These are phyloP conservation scores for Verbena officinalis DNA, from an alignment of 257 asterid genomes.

Conservation along the genomic window DNA sequence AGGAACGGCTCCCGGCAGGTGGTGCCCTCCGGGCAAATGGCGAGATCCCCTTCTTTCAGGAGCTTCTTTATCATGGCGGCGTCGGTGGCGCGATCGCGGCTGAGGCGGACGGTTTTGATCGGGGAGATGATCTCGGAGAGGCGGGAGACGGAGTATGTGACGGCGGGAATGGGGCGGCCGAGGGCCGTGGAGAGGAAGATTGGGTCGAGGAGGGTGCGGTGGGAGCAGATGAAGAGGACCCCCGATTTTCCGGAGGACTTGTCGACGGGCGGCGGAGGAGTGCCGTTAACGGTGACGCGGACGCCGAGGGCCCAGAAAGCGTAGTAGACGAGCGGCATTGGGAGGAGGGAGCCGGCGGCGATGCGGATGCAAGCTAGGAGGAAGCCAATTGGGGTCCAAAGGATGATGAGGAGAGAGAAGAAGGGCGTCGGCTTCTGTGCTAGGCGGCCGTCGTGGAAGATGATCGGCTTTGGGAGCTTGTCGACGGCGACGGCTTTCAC, in stretches of 20 bases:
- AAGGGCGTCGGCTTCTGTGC: constrained; percentile 61
- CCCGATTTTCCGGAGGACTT: constrained; percentile 44
- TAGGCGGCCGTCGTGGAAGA: constrained; percentile 69
- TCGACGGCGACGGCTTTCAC: constrained; percentile 45
- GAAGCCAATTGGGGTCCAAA: constrained; percentile 68
- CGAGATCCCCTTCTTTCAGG: constrained; percentile 38
- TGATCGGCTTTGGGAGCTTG: constrained; percentile 59
- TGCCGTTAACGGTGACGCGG: constrained; percentile 57
- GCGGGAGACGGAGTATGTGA: constrained; percentile 72
- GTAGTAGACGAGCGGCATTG: constrained; percentile 55
- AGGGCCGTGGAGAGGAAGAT: constrained; percentile 63
- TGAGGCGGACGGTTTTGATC: constrained; percentile 55
- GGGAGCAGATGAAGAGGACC: constrained; percentile 68
- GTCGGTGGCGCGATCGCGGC: constrained; percentile 51
- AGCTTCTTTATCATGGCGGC: constrained; percentile 43
- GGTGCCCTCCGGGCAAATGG: constrained; percentile 55
- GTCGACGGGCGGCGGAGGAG: constrained; percentile 49
- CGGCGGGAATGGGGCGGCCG: constrained; percentile 70
- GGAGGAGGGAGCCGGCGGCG: constrained; percentile 63
- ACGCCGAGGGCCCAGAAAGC: constrained; percentile 63
- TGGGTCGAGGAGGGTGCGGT: constrained; percentile 63
- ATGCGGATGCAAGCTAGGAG: constrained; percentile 55
- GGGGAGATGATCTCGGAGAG: constrained; percentile 74
- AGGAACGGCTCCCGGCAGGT: constrained; percentile 54
- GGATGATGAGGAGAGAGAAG: constrained; percentile 45